These are phyloP conservation scores for Sclerotinia sclerotiorum DNA, from an alignment of 2,329 filamentous ascomycete genomes.

Conservation along the genomic window DNA sequence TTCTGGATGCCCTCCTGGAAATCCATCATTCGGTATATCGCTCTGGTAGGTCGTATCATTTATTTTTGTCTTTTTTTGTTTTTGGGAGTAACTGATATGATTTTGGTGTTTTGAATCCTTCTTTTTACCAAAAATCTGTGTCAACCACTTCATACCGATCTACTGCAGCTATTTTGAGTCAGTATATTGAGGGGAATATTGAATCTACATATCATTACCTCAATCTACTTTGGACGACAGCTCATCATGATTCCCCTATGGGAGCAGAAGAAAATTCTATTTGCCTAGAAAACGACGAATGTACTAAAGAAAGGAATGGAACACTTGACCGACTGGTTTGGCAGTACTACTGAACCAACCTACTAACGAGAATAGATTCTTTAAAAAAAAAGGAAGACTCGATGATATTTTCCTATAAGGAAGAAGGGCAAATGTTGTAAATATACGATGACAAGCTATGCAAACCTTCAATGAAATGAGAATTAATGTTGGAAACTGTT, in stretches of 20 bases:
- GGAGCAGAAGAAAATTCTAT: neutral
- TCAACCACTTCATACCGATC: conserved; percentile 1
- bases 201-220: neutral
- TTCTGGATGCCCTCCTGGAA: neutral
- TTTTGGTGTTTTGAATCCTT: neutral
- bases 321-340: too few species aligned
- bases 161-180: neutral
- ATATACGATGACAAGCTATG: neutral
- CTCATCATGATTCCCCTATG: neutral
- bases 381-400: neutral
- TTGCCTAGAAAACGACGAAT: neutral
- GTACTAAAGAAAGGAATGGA: neutral
- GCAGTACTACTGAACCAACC: neutral
- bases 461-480: neutral
- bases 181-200: too few species aligned
- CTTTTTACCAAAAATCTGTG: neutral
- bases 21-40: neutral
- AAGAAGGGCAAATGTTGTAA: neutral
- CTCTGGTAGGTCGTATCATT: neutral
- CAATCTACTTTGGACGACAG: conserved; percentile 3
- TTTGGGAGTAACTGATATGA: neutral
- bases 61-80: neutral
- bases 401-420: neutral
- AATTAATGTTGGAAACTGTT: neutral
- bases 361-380: neutral